phyloP scores from a whole-genome alignment of 2,329 filamentous ascomycete genomes.

The Epichloe gansuensis region DNA sequence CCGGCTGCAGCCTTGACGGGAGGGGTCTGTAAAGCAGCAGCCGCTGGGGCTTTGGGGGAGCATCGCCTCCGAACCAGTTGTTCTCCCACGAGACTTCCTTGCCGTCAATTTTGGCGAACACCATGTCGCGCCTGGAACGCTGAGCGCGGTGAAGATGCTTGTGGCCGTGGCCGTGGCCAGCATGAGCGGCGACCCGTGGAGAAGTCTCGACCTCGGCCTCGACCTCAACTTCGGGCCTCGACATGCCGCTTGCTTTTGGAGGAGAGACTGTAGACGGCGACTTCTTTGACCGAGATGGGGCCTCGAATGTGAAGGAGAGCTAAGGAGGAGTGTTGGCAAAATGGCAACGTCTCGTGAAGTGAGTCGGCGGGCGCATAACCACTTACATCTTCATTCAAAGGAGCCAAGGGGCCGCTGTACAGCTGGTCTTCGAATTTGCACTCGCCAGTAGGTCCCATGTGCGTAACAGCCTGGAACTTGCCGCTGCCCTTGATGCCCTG shows the following conservation, averaged over 20 bases:
- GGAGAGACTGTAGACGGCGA: conserved; percentile 56
- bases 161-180: conserved; percentile 29
- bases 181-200: conserved; percentile 9
- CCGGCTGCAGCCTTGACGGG: conserved; percentile 9
- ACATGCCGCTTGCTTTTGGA: conserved; percentile 17
- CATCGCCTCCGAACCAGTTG: conserved; percentile 29
- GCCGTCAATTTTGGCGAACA: conserved; percentile 48
- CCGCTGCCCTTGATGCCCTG: conserved; percentile 46
- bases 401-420: conserved; percentile 51
- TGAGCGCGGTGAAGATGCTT: conserved; percentile 33
- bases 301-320: conserved; percentile 66
- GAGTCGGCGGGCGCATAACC: background rate
- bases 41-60: conserved; percentile 10
- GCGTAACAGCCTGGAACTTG: conserved; percentile 50
- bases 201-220: background rate
- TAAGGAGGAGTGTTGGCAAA: conserved; percentile 19
- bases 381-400: conserved; percentile 59
- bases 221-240: conserved; percentile 5
- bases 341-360: background rate
- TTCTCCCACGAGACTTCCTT: conserved; percentile 47
- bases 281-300: conserved; percentile 51
- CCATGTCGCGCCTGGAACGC: conserved; percentile 35
- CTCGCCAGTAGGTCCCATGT: conserved; percentile 42
- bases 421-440: conserved; percentile 40
- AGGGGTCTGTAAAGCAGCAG: conserved; percentile 4